Conservation (phyloP, 2,329 filamentous ascomycete genomes). For the Aureobasidium sp. region DNA sequence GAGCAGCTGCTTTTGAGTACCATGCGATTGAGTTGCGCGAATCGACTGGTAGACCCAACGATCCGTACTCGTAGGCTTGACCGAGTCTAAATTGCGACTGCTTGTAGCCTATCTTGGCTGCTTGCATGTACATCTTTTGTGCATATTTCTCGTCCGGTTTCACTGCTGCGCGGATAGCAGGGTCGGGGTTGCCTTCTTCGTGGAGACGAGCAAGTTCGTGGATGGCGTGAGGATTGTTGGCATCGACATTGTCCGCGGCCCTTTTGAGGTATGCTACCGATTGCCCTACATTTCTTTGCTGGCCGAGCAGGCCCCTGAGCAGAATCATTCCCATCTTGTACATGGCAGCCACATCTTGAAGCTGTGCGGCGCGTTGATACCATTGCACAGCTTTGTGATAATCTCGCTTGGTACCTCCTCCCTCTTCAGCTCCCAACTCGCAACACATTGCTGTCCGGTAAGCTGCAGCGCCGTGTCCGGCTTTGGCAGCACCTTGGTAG, state of each 20-base stretch:
- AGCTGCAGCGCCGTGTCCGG: conserved; percentile 74
- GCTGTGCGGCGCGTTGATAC: conserved; percentile 86
- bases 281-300: conserved; percentile 71
- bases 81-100: conserved; percentile 88
- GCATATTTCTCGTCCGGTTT: conserved; percentile 76
- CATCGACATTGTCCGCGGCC: conserved; percentile 77
- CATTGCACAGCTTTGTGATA: conserved; percentile 93
- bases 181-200: conserved; percentile 50
- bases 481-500: conserved; percentile 89
- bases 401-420: conserved; percentile 84
- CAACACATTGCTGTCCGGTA: conserved; percentile 96
- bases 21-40: conserved; percentile 79
- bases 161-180: conserved; percentile 55
- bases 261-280: conserved; percentile 88
- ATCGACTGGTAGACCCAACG: conserved; percentile 74
- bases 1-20: conserved; percentile 85
- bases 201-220: conserved; percentile 70
- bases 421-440: conserved; percentile 89
- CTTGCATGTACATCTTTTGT: conserved; percentile 70
- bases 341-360: conserved; percentile 90
- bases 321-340: conserved; percentile 98
- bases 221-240: conserved; percentile 86
- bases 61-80: conserved; percentile 79
- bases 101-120: conserved; percentile 84
- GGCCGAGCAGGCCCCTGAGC: conserved; percentile 86